Evolutionary conservation across 768 basidiomycete genomes (phyloP).

Genomic region (Thelephora aurantiotincta): DNA sequence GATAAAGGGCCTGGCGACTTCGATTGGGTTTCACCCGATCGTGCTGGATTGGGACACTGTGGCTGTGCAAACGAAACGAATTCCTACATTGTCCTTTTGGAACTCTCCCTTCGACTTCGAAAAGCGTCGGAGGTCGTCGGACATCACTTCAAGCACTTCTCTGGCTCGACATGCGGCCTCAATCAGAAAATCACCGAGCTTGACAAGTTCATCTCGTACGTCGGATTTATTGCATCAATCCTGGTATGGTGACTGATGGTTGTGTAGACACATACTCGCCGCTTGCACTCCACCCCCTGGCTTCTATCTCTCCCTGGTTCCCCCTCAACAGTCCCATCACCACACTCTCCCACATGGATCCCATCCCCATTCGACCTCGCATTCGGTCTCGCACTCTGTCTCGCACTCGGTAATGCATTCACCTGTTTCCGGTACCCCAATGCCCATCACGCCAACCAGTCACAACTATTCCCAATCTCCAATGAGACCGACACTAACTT

Average conservation of each 20-base stretch:
- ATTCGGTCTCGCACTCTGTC: no score
- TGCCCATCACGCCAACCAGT: no score
- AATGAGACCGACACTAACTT: no score
- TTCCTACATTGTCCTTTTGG: slow-evolving; percentile 44
- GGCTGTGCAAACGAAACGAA: slow-evolving; percentile 41
- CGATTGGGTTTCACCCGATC: background rate
- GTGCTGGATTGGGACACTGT: slow-evolving; percentile 24
- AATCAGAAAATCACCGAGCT: slow-evolving; percentile 33
- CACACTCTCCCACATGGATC: no score
- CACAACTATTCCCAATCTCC: no score
- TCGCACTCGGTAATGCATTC: no score
- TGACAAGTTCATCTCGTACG: slow-evolving; percentile 41
- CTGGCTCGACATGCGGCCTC: slow-evolving; percentile 20
- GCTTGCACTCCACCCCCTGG: no score
- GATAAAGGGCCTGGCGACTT: no score
- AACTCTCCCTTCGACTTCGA: slow-evolving; percentile 49
- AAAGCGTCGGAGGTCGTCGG: slow-evolving; percentile 41
- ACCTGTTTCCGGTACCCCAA: no score
- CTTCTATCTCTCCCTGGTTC: background rate
- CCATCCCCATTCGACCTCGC: no score
- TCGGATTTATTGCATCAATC: background rate
- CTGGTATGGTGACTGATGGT: background rate
- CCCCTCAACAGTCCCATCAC: background rate
- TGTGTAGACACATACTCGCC: no score
- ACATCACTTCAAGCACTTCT: slow-evolving; percentile 26